Percentiles rank a stretch among this genome's conserved stretches.
Conservation (phyloP, 2,329 filamentous ascomycete species). For the Diaporthe caulivora region DNA sequence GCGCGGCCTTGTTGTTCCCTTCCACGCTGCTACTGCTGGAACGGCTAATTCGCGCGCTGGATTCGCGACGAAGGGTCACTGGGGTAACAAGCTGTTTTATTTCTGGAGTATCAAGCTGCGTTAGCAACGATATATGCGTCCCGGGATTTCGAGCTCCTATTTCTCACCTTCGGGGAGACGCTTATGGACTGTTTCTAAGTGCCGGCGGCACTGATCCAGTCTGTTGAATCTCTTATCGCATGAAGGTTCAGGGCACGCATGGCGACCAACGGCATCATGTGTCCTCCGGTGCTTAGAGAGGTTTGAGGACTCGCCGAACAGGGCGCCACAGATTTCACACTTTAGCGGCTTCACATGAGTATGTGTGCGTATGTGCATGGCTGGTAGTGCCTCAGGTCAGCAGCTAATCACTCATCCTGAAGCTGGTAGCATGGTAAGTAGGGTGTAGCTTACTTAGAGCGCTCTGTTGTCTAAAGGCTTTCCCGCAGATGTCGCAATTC, state of each 20-base stretch:
- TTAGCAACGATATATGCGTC: conserved; percentile 4
- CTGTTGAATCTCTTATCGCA: conserved; percentile 71
- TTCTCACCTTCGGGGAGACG: conserved; percentile 42
- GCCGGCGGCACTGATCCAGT: conserved; percentile 71
- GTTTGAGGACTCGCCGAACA: conserved; percentile 75
- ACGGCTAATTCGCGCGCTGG: conserved; percentile 5
- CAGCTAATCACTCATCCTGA: background rate
- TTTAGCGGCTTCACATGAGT: conserved; percentile 73
- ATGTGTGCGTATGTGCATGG: conserved; percentile 77
- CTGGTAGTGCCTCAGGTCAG: conserved; percentile 49
- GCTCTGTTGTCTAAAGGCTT: conserved; percentile 71
- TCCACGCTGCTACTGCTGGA: conserved; percentile 12
- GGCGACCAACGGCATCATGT: conserved; percentile 65
- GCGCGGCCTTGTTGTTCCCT: conserved; percentile 12
- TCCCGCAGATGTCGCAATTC: conserved; percentile 25
- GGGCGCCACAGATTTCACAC: conserved; percentile 69
- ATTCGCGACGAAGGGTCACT: conserved; percentile 5
- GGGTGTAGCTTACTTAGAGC: conserved; percentile 67
- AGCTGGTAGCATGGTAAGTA: background rate
- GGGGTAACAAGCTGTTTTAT: background rate
- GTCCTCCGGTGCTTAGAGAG: conserved; percentile 75
- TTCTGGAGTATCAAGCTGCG: background rate
- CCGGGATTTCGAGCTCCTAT: conserved; percentile 29
- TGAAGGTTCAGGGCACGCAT: conserved; percentile 55
- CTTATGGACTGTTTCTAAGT: conserved; percentile 51